Evolutionary conservation across 176 grass and related monocot species (phyloP).

Genomic region (Thalia dealbata): DNA sequence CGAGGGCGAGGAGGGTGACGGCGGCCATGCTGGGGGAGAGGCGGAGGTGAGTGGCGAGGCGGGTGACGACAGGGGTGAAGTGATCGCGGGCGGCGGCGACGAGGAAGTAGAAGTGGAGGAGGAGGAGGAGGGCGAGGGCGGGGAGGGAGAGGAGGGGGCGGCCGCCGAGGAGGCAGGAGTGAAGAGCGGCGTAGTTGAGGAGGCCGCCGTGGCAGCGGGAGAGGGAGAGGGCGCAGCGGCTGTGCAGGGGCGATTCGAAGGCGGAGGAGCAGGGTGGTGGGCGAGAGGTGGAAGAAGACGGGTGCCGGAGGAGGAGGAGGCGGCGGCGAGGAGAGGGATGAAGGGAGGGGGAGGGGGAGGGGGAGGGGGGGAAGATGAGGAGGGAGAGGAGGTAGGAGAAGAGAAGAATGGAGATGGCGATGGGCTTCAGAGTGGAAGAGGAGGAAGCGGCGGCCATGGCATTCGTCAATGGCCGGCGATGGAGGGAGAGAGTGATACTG

Average conservation of each 20-base stretch:
- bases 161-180: constrained; percentile 39
- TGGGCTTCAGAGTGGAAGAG: constrained; percentile 8
- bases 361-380: background rate
- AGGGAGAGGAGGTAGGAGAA: constrained; percentile 3
- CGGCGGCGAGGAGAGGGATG: background rate
- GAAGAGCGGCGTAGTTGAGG: constrained; percentile 59
- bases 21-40: constrained; percentile 79
- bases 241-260: background rate
- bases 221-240: constrained; percentile 14
- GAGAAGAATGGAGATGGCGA: constrained; percentile 1
- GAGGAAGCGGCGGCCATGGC: background rate
- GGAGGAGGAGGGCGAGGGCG: constrained; percentile 35
- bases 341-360: background rate
- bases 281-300: constrained; percentile 11
- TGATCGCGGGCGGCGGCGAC: constrained; percentile 35
- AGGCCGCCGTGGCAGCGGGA: constrained; percentile 21
- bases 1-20: constrained; percentile 85
- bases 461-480: background rate
- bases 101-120: constrained; percentile 66
- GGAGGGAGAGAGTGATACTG: too few species aligned
- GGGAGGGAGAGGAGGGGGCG: constrained; percentile 44
- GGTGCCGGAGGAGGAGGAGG: background rate
- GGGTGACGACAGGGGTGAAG: constrained; percentile 64
- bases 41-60: constrained; percentile 46
- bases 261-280: constrained; percentile 13